phyloP scores from a whole-genome alignment of 257 asterid species.

The Rhazya stricta region DNA sequence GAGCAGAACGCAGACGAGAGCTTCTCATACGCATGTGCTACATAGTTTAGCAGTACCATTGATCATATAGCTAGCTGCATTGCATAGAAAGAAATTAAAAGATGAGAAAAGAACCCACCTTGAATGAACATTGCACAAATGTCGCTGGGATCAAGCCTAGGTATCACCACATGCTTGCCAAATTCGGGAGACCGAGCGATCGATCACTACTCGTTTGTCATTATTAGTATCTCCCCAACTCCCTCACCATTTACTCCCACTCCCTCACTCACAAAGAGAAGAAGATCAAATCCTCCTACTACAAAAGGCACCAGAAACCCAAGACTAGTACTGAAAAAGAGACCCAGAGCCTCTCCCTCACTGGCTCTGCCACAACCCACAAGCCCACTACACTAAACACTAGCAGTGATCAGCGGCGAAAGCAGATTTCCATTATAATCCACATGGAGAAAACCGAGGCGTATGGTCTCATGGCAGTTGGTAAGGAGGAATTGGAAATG shows the following conservation, averaged over 20 bases:
- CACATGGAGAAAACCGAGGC: conserved; percentile 8
- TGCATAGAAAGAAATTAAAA: background rate
- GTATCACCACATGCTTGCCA: background rate
- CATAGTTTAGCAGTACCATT: too few species aligned
- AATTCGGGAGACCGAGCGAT: background rate
- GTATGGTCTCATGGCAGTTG: conserved; percentile 7
- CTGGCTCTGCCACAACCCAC: background rate
- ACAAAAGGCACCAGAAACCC: conserved; percentile 13
- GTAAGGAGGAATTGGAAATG: conserved; percentile 7
- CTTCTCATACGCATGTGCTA: too few species aligned
- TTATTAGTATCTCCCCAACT: conserved; percentile 10
- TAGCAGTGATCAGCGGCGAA: background rate
- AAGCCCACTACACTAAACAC: background rate
- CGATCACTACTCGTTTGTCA: conserved; percentile 5
- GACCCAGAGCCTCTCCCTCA: conserved; percentile 3
- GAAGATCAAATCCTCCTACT: background rate
- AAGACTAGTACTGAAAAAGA: conserved; percentile 7
- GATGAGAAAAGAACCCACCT: background rate
- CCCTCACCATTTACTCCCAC: conserved; percentile 4
- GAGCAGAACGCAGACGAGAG: too few species aligned
- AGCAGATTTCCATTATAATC: background rate
- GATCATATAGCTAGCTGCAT: too few species aligned
- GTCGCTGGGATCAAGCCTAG: background rate
- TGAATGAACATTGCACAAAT: conserved; percentile 1
- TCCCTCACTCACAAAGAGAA: background rate